phyloP scores from a whole-genome alignment of 2,329 filamentous ascomycete species.

The Sclerotinia glacialis region DNA sequence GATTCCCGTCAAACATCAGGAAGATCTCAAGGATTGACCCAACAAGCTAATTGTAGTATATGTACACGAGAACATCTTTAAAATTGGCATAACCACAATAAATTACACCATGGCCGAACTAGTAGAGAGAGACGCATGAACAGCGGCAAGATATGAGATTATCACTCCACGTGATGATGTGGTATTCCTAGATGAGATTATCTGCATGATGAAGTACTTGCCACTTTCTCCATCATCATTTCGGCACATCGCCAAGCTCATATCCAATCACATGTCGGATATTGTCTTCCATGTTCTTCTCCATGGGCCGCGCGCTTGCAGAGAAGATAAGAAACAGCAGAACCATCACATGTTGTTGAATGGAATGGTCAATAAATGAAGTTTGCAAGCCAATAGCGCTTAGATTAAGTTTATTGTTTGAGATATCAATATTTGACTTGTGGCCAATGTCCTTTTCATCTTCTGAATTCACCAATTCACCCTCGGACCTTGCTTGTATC shows the following conservation, averaged over 20 bases:
- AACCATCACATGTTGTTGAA: background rate
- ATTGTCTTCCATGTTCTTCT: background rate
- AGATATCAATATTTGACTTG: slow-evolving; percentile 8
- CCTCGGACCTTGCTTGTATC: too few relatives aligned
- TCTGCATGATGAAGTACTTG: too few relatives aligned
- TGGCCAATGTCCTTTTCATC: background rate
- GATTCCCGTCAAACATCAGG: background rate
- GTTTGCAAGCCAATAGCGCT: background rate
- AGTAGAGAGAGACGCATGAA: background rate
- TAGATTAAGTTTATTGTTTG: slow-evolving; percentile 11
- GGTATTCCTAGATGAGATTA: background rate
- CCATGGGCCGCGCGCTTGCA: slow-evolving; percentile 18
- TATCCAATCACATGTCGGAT: slow-evolving; percentile 3
- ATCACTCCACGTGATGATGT: slow-evolving; percentile 3
- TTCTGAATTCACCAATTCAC: background rate
- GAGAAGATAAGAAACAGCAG: background rate
- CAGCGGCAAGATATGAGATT: background rate
- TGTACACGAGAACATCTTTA: background rate
- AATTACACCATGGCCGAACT: background rate
- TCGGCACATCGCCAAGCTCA: background rate
- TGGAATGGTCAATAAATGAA: background rate
- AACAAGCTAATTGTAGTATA: background rate
- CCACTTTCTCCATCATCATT: background rate
- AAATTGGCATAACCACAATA: background rate
- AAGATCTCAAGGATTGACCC: background rate